Base-by-base conservation (phyloP, 1,139 yeast genomes). In the Debaryomyces sp. region DNA sequence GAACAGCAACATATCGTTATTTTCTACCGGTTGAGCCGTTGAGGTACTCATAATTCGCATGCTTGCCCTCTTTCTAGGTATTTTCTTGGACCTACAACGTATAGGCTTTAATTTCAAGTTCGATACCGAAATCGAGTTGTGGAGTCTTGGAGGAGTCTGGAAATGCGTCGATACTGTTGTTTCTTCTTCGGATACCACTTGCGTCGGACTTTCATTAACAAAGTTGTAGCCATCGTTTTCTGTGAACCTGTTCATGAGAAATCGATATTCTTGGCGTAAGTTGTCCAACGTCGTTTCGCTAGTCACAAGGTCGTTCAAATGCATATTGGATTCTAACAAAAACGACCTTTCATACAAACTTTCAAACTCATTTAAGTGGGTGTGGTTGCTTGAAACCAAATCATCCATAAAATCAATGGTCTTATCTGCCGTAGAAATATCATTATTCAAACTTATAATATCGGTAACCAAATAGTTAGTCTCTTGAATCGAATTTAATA, bases 231-330 rank as follows among this genome's bases (percentile, higher is more conserved):
- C 26, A 7, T 41, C 22, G 18, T 30, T 41, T 9, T 18, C 22
- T 7, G 27, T 45, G 41, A 23, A 54, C 50, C 38, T 44, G 41
- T 27, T 44, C 47, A 55, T 64, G 13, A 80, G 53, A 50, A 68
- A 74, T n/a, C 63, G 59, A 51, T 68, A 82, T 57, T 84, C 89
- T 40, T 68, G 60, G 34, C 70, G 63, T 42, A 84, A 58, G 51
- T 79, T 81, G 43, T 77, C 80, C 52, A 80, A 71, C 1, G 84
- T 77, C 67, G 78, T 63, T 65, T 77, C 52, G 72, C 78, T 60
- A 70, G 78, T 71, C 44, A 66, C 50, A 22, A 40, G 37, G 54
- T 74, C 80, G 49, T 70, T 71, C 41, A 59, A 47, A 21, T 55
- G 58, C 41, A 74, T 47, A 46, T 65, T 70, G 7, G 73, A 62